Percentiles rank a stretch among this genome's conserved stretches.
Evolutionary conservation across 1,284 basidiomycete genomes (phyloP).

Genomic region (Waitea zeae): DNA sequence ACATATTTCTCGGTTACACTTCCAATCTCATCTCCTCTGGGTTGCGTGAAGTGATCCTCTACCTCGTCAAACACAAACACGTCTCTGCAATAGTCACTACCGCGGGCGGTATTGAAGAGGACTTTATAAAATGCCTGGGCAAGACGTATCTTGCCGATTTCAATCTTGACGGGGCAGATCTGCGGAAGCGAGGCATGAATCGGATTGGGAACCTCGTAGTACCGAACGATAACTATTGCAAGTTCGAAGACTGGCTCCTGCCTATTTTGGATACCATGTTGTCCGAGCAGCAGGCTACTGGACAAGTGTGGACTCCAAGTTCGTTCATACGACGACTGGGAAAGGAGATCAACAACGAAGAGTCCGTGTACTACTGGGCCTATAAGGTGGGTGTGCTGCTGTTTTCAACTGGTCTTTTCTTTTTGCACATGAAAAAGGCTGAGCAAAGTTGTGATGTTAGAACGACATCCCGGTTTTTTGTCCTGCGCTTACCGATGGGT

Average conservation of each 20-base stretch:
- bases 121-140: conserved; percentile 97
- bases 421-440: conserved; percentile 8
- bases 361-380: conserved; percentile 98
- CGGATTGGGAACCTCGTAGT: conserved; percentile 96
- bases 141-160: conserved; percentile 93
- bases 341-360: conserved; percentile 93
- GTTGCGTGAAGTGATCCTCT: conserved; percentile 81
- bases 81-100: conserved; percentile 90
- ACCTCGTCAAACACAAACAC: conserved; percentile 89
- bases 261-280: conserved; percentile 91
- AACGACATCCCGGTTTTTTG: conserved; percentile 98
- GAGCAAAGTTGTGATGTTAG: conserved; percentile 28
- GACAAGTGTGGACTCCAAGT: conserved; percentile 88
- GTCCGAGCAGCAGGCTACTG: conserved; percentile 62
- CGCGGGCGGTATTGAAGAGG: conserved; percentile 96
- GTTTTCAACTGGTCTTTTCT: conserved; percentile 8
- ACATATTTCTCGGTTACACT: conserved; percentile 94
- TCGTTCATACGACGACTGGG: conserved; percentile 83
- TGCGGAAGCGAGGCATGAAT: conserved; percentile 85
- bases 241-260: conserved; percentile 97
- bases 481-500: conserved; percentile 95
- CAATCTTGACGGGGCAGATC: conserved; percentile 76
- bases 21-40: conserved; percentile 98
- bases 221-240: conserved; percentile 98
- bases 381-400: conserved; percentile 87